phyloP scores from a whole-genome alignment of 345 rosid genomes.

The Eucalyptus regnans region DNA sequence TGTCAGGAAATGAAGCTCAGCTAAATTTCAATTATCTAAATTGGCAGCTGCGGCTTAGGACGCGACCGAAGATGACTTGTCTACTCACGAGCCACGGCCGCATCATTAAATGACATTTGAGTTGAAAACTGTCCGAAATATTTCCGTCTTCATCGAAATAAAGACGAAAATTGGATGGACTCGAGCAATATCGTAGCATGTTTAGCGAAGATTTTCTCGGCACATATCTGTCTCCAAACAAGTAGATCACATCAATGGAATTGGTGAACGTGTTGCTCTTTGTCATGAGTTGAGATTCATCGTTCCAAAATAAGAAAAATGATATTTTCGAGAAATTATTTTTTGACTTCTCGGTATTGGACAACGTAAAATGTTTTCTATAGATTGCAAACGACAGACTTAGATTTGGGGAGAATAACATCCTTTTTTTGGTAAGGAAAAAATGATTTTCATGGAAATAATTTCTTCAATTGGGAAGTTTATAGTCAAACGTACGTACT shows the following conservation, averaged over 20 bases:
- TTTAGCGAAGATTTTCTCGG: neutral
- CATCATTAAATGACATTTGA: neutral
- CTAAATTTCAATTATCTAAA: too few relatives aligned
- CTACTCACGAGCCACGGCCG: neutral
- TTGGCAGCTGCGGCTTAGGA: neutral
- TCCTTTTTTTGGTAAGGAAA: neutral
- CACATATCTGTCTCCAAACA: fast-evolving
- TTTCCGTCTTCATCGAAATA: too few relatives aligned
- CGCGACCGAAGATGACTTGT: neutral
- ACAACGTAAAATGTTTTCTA: neutral
- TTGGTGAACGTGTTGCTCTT: fast-evolving
- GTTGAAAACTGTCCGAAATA: neutral
- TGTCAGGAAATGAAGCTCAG: too few relatives aligned
- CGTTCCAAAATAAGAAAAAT: neutral
- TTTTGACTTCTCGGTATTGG: neutral
- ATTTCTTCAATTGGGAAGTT: fast-evolving
- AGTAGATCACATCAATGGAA: neutral
- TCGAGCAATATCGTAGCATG: neutral
- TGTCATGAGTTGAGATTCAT: neutral
- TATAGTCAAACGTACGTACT: neutral
- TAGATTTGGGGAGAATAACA: neutral
- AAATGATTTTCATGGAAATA: neutral
- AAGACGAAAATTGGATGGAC: neutral
- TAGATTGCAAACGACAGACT: fast-evolving
- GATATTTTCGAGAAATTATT: too few relatives aligned